Evolutionary conservation across 2,329 filamentous ascomycete genomes (phyloP).

Genomic region (Chaetomiaceae sp.): DNA sequence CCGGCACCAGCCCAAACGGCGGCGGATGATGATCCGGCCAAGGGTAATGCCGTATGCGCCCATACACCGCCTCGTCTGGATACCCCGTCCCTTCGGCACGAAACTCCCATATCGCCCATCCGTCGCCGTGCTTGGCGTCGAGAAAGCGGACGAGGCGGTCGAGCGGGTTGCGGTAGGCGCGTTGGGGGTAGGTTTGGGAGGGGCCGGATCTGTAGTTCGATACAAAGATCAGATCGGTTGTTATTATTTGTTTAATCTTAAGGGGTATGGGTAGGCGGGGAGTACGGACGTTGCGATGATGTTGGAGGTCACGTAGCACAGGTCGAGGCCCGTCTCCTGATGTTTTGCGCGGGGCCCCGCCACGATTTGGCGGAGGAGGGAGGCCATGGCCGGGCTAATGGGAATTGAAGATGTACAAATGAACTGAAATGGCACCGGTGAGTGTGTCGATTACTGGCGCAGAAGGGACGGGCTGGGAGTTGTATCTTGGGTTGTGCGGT

Average conservation of each 20-base stretch:
- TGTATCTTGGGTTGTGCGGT: no score
- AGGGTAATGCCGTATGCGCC: slow-evolving; percentile 82
- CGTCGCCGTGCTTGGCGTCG: slow-evolving; percentile 72
- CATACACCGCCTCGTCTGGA: slow-evolving; percentile 82
- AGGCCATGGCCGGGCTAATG: slow-evolving; percentile 50
- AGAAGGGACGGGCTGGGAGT: no score
- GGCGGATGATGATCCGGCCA: slow-evolving; percentile 98
- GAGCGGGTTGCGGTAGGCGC: slow-evolving; percentile 90
- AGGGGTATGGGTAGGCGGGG: neutral
- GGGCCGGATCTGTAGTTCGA: slow-evolving; percentile 74
- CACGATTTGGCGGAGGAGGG: slow-evolving; percentile 83
- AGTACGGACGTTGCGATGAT: slow-evolving; percentile 57
- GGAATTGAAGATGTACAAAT: no score
- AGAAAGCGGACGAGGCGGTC: slow-evolving; percentile 83
- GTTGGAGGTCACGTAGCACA: slow-evolving; percentile 91
- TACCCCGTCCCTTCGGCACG: slow-evolving; percentile 95
- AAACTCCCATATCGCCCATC: slow-evolving; percentile 98
- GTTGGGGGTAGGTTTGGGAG: slow-evolving; percentile 80
- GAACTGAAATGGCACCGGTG: no score
- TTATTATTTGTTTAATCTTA: neutral
- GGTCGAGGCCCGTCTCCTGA: slow-evolving; percentile 80
- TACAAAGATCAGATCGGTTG: no score
- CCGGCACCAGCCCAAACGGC: slow-evolving; percentile 81
- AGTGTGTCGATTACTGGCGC: no score
- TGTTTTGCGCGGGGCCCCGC: slow-evolving; percentile 81